These are phyloP conservation scores for Chlorella sp. DNA, from an alignment of 139 green algal genomes.

Conservation along the genomic window DNA sequence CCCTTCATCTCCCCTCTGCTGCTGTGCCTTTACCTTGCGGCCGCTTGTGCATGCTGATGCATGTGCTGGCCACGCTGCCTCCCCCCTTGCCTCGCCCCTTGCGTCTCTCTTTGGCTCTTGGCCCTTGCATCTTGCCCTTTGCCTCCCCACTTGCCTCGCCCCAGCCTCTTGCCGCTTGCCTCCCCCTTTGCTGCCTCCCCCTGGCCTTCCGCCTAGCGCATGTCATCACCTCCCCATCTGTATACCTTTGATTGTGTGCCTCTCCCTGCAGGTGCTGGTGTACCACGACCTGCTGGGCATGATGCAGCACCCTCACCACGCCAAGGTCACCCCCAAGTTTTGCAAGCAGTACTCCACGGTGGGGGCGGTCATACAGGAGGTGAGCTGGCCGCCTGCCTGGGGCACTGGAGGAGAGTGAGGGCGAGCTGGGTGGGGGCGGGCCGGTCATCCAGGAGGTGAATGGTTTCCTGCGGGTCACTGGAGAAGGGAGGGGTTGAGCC, in stretches of 20 bases:
- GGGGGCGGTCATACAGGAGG: slow-evolving; percentile 76
- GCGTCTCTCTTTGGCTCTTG: no score
- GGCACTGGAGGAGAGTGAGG: no score
- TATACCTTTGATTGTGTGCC: no score
- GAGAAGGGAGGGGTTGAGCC: no score
- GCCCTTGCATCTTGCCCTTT: no score
- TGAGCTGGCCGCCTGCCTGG: not conserved
- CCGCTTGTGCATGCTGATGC: no score
- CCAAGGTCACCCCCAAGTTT: slow-evolving; percentile 98
- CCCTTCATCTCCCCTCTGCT: no score
- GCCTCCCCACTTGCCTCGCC: no score
- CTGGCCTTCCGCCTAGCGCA: not conserved
- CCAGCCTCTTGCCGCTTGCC: not conserved
- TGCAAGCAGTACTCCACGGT: slow-evolving; percentile 96
- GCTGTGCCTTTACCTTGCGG: no score
- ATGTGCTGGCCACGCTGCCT: no score
- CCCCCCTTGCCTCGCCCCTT: no score
- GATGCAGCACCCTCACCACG: slow-evolving; percentile 97
- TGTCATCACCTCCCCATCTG: not conserved
- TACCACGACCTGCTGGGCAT: slow-evolving; percentile 99
- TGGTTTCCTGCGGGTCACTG: no score
- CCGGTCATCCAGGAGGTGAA: slow-evolving; percentile 69
- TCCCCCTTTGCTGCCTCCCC: not conserved
- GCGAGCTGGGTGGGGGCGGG: slow-evolving; percentile 82
- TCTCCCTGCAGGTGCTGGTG: slow-evolving; percentile 89